Evolutionary conservation across 306 rosid species (phyloP), one percentile per base, ranked within the genome.

Genomic region (Ceratonia siliqua): DNA sequence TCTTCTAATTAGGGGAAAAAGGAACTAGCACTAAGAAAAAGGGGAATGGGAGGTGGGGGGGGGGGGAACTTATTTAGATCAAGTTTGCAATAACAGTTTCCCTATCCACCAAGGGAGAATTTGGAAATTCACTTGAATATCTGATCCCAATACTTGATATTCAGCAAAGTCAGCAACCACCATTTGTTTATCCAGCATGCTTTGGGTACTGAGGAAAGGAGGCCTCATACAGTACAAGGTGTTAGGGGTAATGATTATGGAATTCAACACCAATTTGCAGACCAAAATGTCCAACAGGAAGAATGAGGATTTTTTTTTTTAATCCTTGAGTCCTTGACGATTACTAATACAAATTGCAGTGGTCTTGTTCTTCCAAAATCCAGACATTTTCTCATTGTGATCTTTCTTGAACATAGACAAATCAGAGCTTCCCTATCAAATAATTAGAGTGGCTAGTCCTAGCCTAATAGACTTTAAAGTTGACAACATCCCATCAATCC

Each of bases 401-500:
- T 27, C 14, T 68, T 68, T 45, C 41, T 18, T 25, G 64, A 39
- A 10, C 49, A 68, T 6, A n/a, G 73, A 27, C 22, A 62, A 45
- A 74, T 27, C 75, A 64, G 32, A 64, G 32, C 13, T 49, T 28
- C 56, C 41, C 35, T 49, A 49, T 36, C 48, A 70, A 30, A 70
- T 56, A 17, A 63, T 1, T 57, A 49, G 7, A 79, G 43, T 21
- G 30, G 38, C 61, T 24, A 49, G 22, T 13, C 48, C 35, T 42
- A 5, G 68, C 8, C n/a, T 36, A 64, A 50, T 1, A 38, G n/a
- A 61, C 36, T 67, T 15, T 15, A 46, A 17, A 67, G 33, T 36
- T 56, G 13, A 30, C 3, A 62, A 49, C 12, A 18, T 30, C 14
- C 28, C 50, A 0, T 5, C 30, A 52, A 42, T 20, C 72, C 24